Evolutionary conservation across 768 basidiomycete species (phyloP).

Genomic region (Rhizopogon roseolus): DNA sequence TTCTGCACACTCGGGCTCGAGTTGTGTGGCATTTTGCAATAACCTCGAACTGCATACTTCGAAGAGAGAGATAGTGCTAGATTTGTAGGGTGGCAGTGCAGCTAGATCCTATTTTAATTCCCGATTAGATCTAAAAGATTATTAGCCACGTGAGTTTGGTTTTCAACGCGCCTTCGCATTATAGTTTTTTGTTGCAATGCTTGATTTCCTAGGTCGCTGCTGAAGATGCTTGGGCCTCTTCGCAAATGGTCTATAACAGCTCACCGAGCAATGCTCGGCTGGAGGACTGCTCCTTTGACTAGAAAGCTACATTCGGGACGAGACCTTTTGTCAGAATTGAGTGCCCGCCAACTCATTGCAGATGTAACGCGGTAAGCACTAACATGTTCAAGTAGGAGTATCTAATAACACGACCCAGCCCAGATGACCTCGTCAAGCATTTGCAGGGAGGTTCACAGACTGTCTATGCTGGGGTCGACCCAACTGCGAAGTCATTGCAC

Average conservation of each 20-base stretch:
- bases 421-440: constrained; percentile 34
- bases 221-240: constrained; percentile 16
- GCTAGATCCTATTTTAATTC: not conserved
- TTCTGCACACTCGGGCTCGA: constrained; percentile 76
- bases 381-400: not conserved
- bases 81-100: not conserved
- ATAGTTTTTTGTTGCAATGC: too few relatives aligned
- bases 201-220: not conserved
- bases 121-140: too few relatives aligned
- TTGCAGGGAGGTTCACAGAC: constrained; percentile 37
- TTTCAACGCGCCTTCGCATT: not conserved
- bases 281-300: not conserved
- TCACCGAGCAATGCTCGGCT: not conserved
- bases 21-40: constrained; percentile 80
- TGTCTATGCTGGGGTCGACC: constrained; percentile 89
- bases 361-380: constrained; percentile 31
- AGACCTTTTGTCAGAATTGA: constrained; percentile 29
- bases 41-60: constrained; percentile 73
- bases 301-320: constrained; percentile 16
- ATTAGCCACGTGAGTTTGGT: not conserved
- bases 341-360: constrained; percentile 27
- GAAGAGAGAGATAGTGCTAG: too few relatives aligned
- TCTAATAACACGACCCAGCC: constrained; percentile 25
- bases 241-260: constrained; percentile 12
- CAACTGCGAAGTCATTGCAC: constrained; percentile 85